These are phyloP conservation scores for Combretum micranthum DNA, from an alignment of 345 rosid genomes.

Conservation along the genomic window DNA sequence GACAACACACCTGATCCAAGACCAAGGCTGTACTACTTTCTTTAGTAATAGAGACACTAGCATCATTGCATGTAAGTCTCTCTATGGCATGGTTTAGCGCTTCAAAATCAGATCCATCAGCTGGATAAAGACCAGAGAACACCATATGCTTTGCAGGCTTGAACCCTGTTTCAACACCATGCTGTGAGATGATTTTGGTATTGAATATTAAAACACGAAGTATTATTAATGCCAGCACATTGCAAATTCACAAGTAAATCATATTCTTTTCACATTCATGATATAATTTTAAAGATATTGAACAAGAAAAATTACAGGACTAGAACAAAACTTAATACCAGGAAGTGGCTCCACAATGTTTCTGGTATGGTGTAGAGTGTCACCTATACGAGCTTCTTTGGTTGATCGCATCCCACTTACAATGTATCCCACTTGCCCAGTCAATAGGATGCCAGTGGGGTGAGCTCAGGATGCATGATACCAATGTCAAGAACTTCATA, in stretches of 20 bases:
- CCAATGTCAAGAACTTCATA: slow-evolving; percentile 90
- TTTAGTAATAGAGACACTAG: slow-evolving; percentile 82
- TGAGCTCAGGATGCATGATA: slow-evolving; percentile 94
- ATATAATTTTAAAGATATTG: too few species aligned
- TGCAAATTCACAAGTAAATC: not conserved
- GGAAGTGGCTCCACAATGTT: slow-evolving; percentile 76
- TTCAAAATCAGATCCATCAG: slow-evolving; percentile 98
- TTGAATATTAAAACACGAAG: too few species aligned
- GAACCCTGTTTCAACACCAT: slow-evolving; percentile 43
- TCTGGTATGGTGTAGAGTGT: slow-evolving; percentile 59
- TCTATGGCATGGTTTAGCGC: slow-evolving; percentile 85
- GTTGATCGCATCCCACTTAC: slow-evolving; percentile 97
- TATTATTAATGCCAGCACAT: not conserved
- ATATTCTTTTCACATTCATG: too few species aligned
- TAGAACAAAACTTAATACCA: slow-evolving; percentile 29
- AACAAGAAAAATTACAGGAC: too few species aligned
- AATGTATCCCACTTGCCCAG: slow-evolving; percentile 96
- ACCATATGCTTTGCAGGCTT: slow-evolving; percentile 97
- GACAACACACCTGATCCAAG: slow-evolving; percentile 71
- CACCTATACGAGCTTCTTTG: slow-evolving; percentile 93
- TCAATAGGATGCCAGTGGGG: slow-evolving; percentile 81
- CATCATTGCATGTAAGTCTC: slow-evolving; percentile 92
- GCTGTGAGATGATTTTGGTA: too few species aligned
- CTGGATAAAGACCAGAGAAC: slow-evolving; percentile 92
- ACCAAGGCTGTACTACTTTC: slow-evolving; percentile 96